A percentile compares a stretch with the other conserved stretches of the same genome.
These are phyloP conservation scores for Starmerella stellata DNA, from an alignment of 805 yeast genomes.

Conservation along the genomic window DNA sequence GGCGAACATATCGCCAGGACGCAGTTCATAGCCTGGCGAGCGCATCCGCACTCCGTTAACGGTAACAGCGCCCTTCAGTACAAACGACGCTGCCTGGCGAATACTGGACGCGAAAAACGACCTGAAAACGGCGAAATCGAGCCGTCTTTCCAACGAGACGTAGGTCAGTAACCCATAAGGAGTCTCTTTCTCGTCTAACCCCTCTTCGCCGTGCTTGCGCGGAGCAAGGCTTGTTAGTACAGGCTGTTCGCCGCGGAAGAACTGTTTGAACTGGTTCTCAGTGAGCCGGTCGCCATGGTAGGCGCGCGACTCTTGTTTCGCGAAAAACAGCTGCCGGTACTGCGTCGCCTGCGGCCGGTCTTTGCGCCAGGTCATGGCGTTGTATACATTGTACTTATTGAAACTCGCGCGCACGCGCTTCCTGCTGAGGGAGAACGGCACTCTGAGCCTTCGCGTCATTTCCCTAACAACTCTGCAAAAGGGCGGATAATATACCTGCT, in stretches of 20 bases:
- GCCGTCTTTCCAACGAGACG: slow-evolving; percentile 71
- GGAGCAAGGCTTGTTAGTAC: slow-evolving; percentile 81
- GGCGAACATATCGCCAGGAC: slow-evolving; percentile 72
- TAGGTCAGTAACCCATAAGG: slow-evolving; percentile 79
- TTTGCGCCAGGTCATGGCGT: slow-evolving; percentile 55
- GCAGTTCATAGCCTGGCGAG: slow-evolving; percentile 61
- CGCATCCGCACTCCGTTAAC: slow-evolving; percentile 69
- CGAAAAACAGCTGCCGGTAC: slow-evolving; percentile 79
- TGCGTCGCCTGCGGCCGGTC: slow-evolving; percentile 31
- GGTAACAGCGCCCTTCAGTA: slow-evolving; percentile 58
- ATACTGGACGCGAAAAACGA: slow-evolving; percentile 83
- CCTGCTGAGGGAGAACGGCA: slow-evolving; percentile 23
- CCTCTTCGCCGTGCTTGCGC: slow-evolving; percentile 25
- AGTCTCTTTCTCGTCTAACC: slow-evolving; percentile 36
- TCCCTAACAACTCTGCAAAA: too few relatives aligned
- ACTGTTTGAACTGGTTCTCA: slow-evolving; percentile 60
- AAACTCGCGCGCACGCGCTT: slow-evolving; percentile 57
- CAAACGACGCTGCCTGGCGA: slow-evolving; percentile 83
- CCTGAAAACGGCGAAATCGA: slow-evolving; percentile 80
- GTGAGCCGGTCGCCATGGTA: slow-evolving; percentile 91
- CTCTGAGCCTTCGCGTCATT: slow-evolving; percentile 20
- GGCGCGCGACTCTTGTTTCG: slow-evolving; percentile 81
- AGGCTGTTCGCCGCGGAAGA: slow-evolving; percentile 49
- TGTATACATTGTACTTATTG: slow-evolving; percentile 83
- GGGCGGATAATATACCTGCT: too few relatives aligned